Base-by-base conservation (phyloP, 305 asterid species). In the Solanum chacoense region DNA sequence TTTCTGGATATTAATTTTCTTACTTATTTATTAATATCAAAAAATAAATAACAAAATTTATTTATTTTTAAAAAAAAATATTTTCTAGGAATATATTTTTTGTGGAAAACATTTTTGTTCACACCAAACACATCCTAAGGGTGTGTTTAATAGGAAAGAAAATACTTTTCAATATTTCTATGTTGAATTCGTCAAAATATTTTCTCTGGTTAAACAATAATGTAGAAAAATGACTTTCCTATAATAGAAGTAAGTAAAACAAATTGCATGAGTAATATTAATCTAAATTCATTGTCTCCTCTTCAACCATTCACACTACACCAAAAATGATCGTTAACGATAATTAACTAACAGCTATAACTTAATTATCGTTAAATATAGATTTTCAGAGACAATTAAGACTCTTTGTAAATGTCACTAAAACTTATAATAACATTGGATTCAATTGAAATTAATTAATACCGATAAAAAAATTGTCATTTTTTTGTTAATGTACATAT, bases 401-500 rank as follows among this genome's bases (percentile, higher is more conserved):
- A 63, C 12, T 63, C 0, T 8, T 63, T 63, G 7, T 63, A 22
- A 63, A 63, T 63, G 12, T 22, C 13, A 2, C 28, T 63, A 63
- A 22, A 63, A 22, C 7, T 22, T 63, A 63, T 4, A 8, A 1
- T 1, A 20, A 22, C 3, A 22, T 1, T 22, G 28, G 1, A 63
- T 63, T 4, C 71, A 63, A 63, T 4, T 8, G 71, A 63, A 63
- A 3, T 8, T 22, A 63, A 63, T 1, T 22, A 22, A 63, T 22
- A 4, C 0, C 3, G 1, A 22, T 63, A 22, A 63, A 63, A 63
- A 2, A 8, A 0, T 22, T 22, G 0, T 22, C 28, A 63, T 3
- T 59, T 63, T 55, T 8, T 63, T 63, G 1, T 63, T 63, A 63
- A 63, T 63, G 1, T 22, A 9, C 28, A 63, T 63, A 1, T 22